Evolutionary conservation across 139 green algal species (phyloP).

Genomic region (Chlamydomonas eustigma): DNA sequence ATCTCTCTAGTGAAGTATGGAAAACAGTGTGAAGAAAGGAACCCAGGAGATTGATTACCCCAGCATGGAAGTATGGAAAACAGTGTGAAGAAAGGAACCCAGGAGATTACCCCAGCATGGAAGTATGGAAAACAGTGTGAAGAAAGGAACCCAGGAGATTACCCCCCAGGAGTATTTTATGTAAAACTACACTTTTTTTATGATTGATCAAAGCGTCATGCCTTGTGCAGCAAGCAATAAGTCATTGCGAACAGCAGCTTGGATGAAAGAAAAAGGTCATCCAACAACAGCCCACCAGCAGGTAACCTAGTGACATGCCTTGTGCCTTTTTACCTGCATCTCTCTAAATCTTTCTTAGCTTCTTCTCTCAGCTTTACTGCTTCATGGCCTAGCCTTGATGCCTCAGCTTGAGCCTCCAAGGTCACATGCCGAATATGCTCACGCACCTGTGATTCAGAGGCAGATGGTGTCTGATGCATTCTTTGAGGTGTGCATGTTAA

Average conservation of each 20-base stretch:
- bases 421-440: constrained; percentile 44
- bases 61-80: not conserved
- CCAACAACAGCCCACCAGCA: no score
- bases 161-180: not conserved
- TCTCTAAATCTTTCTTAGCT: constrained; percentile 12
- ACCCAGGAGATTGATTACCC: no score
- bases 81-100: not conserved
- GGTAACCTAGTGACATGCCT: no score
- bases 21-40: not conserved
- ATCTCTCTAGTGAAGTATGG: not conserved
- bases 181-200: no score
- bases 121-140: not conserved
- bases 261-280: no score
- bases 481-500: no score
- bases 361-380: constrained; percentile 26
- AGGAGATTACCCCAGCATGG: not conserved
- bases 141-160: no score
- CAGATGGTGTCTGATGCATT: no score
- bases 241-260: no score
- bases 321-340: not conserved
- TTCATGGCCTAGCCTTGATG: constrained; percentile 31
- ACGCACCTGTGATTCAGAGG: constrained; percentile 31
- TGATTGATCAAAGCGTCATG: no score
- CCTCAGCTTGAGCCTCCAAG: constrained; percentile 59
- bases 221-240: no score